Conservation (phyloP, 148 eudicot genomes). For the Pouteria glomerata region DNA sequence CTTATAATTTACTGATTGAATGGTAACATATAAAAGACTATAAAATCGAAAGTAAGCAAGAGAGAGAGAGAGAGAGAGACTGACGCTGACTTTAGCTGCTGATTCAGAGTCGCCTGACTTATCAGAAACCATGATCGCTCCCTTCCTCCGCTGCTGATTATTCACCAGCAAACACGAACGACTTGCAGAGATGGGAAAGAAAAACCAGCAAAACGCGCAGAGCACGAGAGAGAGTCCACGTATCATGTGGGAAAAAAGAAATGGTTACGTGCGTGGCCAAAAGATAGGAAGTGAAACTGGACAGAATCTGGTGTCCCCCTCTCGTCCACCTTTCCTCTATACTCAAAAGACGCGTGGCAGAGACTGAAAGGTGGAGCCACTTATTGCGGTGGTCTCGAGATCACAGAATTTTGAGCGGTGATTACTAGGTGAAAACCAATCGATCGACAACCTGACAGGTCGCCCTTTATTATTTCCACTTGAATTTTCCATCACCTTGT, state of each 20-base stretch:
- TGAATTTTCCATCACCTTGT: too few relatives aligned
- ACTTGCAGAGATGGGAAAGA: neutral
- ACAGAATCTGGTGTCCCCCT: neutral
- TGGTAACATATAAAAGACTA: neutral
- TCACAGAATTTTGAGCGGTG: neutral
- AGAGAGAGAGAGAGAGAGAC: slow-evolving; percentile 3
- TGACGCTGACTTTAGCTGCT: slow-evolving; percentile 26
- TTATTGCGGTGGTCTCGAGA: neutral
- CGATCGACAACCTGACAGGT: too few relatives aligned
- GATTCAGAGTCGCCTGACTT: slow-evolving; percentile 18
- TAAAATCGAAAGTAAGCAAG: neutral
- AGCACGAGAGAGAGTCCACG: too few relatives aligned
- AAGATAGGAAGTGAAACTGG: neutral
- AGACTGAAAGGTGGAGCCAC: neutral
- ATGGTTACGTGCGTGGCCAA: neutral
- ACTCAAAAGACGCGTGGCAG: neutral
- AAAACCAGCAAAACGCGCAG: neutral
- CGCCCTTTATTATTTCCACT: too few relatives aligned
- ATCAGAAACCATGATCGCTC: slow-evolving; percentile 22
- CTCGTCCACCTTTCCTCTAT: neutral
- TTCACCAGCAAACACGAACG: neutral
- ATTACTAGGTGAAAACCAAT: too few relatives aligned
- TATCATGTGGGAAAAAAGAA: too few relatives aligned
- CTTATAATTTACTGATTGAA: neutral
- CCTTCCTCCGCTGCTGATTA: slow-evolving; percentile 5